Conservation (phyloP, 768 basidiomycete genomes). For the Leucogyrophana mollusca region DNA sequence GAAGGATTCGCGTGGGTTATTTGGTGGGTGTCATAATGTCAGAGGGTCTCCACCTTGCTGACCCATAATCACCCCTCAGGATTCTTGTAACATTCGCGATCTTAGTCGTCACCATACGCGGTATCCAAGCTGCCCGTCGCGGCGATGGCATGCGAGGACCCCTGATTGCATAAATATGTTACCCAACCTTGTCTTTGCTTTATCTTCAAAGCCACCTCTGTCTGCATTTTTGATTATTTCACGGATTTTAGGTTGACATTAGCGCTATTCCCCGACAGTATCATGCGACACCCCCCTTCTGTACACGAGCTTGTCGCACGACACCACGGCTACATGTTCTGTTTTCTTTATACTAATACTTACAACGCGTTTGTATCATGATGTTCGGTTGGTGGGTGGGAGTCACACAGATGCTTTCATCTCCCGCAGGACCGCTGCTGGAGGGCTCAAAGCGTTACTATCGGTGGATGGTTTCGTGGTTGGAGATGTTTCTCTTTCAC, state of each 20-base stretch:
- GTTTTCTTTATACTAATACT: no score
- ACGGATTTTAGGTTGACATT: no score
- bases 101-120: constrained; percentile 58
- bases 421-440: no score
- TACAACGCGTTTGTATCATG: no score
- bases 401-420: no score
- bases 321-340: no score
- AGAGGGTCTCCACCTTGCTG: background rate
- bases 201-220: background rate
- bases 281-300: constrained; percentile 14
- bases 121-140: constrained; percentile 53
- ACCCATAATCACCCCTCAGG: constrained; percentile 36
- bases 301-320: no score
- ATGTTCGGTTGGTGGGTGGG: no score
- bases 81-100: constrained; percentile 62
- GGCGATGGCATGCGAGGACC: constrained; percentile 68
- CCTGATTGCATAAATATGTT: constrained; percentile 36
- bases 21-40: constrained; percentile 46
- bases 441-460: no score
- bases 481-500: no score
- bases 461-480: no score
- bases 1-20: constrained; percentile 76
- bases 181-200: background rate
- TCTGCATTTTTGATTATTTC: background rate
- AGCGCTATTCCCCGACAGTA: no score